A percentile compares a stretch with the other conserved stretches of the same genome.
phyloP scores from a whole-genome alignment of 1,284 basidiomycete genomes.

The Boletus nobilissimus region DNA sequence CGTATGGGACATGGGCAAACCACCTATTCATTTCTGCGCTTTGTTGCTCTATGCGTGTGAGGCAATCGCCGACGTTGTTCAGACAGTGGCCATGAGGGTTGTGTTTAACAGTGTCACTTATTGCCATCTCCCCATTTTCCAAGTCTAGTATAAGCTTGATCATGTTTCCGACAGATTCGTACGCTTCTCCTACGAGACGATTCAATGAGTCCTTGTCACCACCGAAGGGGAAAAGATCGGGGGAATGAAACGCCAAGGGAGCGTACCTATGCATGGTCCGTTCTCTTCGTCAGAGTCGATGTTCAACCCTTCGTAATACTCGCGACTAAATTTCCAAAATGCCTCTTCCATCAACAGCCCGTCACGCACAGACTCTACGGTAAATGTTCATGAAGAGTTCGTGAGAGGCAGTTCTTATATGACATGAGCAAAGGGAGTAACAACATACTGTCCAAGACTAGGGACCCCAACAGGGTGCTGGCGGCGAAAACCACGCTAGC shows the following conservation, averaged over 20 bases:
- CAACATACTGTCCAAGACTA: conserved; percentile 35
- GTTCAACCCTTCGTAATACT: conserved; percentile 27
- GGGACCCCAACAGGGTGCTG: conserved; percentile 26
- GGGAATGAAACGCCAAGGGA: background rate
- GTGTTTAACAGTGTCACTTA: too few species aligned
- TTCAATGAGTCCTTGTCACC: too few species aligned
- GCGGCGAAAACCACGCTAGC: conserved; percentile 34
- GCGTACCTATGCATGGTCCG: conserved; percentile 30
- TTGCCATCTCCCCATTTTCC: too few species aligned
- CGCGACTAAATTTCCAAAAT: conserved; percentile 32
- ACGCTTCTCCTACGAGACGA: conserved; percentile 42
- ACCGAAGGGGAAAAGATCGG: too few species aligned
- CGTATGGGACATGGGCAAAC: too few species aligned
- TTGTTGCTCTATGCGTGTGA: too few species aligned
- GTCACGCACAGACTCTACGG: conserved; percentile 33
- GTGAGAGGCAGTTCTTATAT: background rate
- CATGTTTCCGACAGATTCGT: conserved; percentile 37
- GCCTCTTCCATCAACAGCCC: conserved; percentile 23
- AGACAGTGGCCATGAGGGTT: too few species aligned
- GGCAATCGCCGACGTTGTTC: too few species aligned
- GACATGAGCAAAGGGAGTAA: background rate
- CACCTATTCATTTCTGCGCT: too few species aligned
- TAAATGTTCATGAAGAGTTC: background rate
- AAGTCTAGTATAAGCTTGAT: conserved; percentile 39
- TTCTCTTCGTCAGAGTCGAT: conserved; percentile 31